These are phyloP conservation scores for Fusarium temperatum DNA, from an alignment of 2,329 filamentous ascomycete species.

Conservation along the genomic window DNA sequence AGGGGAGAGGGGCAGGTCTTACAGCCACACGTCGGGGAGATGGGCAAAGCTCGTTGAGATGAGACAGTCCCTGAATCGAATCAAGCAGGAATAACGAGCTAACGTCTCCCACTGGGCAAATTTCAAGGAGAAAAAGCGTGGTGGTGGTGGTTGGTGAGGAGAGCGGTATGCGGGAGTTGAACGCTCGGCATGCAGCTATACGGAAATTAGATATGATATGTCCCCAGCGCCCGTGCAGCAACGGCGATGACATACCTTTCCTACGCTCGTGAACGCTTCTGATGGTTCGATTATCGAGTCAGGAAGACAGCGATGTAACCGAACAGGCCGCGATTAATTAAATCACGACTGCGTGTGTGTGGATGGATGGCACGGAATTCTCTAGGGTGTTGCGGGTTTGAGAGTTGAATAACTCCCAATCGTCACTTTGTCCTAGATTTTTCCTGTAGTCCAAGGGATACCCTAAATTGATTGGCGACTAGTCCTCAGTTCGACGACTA, in stretches of 20 bases:
- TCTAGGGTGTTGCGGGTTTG: conserved; percentile 9
- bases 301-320: conserved; percentile 8
- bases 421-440: conserved; percentile 23
- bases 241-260: conserved; percentile 40
- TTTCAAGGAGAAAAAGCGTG: conserved; percentile 55
- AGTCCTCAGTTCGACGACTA: conserved; percentile 31
- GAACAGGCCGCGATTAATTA: conserved; percentile 7
- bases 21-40: conserved; percentile 58
- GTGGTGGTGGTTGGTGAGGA: conserved; percentile 49
- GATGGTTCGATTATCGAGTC: conserved; percentile 18
- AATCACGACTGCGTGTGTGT: conserved; percentile 7
- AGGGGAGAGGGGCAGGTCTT: conserved; percentile 52
- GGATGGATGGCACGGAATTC: conserved; percentile 6
- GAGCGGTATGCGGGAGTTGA: conserved; percentile 47
- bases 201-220: conserved; percentile 41
- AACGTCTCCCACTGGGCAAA: conserved; percentile 68
- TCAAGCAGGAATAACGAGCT: conserved; percentile 68
- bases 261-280: conserved; percentile 20
- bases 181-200: conserved; percentile 51
- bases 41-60: conserved; percentile 55
- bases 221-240: conserved; percentile 8
- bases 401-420: conserved; percentile 24
- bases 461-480: conserved; percentile 46
- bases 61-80: conserved; percentile 56
- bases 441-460: conserved; percentile 44